A percentile compares a stretch with the other conserved stretches of the same genome.
These are phyloP conservation scores for Kodamaea laetipori DNA, from an alignment of 805 yeast species.

Conservation along the genomic window DNA sequence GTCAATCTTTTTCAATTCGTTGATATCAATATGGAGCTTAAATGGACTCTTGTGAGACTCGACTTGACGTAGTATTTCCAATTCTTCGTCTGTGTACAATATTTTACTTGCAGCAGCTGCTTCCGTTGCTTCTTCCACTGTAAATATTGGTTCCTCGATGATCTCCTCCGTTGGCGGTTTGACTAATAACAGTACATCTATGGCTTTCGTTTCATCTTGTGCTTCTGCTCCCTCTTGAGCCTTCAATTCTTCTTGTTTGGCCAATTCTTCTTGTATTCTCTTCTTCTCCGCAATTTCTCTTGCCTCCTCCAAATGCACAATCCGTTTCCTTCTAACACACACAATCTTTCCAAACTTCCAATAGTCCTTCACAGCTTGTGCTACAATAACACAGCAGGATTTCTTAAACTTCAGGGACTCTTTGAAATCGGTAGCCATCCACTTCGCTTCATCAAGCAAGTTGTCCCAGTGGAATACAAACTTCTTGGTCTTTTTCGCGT, in stretches of 20 bases:
- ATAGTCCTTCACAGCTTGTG: conserved; percentile 74
- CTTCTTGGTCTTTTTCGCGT: conserved; percentile 24
- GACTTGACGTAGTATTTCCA: conserved; percentile 6
- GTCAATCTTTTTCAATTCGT: conserved; percentile 48
- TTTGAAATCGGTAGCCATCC: conserved; percentile 79
- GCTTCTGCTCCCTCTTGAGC: too few relatives aligned
- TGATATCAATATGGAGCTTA: conserved; percentile 45
- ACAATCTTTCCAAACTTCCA: conserved; percentile 72
- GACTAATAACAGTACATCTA: not conserved
- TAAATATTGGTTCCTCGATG: conserved; percentile 3
- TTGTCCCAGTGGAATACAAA: conserved; percentile 69
- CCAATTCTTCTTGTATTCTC: too few relatives aligned
- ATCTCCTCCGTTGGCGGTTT: conserved; percentile 1
- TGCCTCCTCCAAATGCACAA: conserved; percentile 26
- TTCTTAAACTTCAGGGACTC: conserved; percentile 70
- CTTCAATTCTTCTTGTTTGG: too few relatives aligned
- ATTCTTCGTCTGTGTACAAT: conserved; percentile 8
- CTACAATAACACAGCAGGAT: conserved; percentile 67
- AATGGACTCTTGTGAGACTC: conserved; percentile 35
- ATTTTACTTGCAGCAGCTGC: not conserved
- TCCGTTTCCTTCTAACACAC: conserved; percentile 58
- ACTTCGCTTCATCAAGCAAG: conserved; percentile 72
- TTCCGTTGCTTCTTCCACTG: not conserved
- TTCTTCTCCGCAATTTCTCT: not conserved
- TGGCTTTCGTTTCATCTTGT: not conserved